Percentiles rank a stretch among this genome's conserved stretches.
Evolutionary conservation across 495 filamentous ascomycete genomes (phyloP).

Genomic region (Tuber melanosporum): DNA sequence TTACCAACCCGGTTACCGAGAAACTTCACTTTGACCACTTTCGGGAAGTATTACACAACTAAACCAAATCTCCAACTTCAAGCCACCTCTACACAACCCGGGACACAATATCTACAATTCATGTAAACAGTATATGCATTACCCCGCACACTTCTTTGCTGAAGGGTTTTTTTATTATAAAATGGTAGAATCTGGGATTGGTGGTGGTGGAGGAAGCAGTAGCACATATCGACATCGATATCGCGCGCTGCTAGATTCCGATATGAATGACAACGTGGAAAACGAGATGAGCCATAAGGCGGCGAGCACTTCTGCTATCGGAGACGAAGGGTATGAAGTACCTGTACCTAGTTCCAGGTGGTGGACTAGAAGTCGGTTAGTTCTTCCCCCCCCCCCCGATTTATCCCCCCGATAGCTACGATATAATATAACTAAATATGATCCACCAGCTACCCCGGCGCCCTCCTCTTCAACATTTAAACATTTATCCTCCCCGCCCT

Average conservation of each 20-base stretch:
- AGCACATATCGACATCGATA: constrained; percentile 32
- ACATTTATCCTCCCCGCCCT: constrained; percentile 63
- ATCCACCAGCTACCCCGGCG: constrained; percentile 48
- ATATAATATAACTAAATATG: not conserved
- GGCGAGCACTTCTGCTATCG: constrained; percentile 5
- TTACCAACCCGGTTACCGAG: not conserved
- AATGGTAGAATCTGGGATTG: not conserved
- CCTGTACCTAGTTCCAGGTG: constrained; percentile 1
- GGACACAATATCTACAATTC: not conserved
- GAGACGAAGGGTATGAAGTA: not conserved
- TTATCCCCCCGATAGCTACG: not conserved
- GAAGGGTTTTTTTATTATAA: not conserved
- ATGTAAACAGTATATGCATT: not conserved
- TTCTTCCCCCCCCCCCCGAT: not conserved
- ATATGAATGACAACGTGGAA: constrained; percentile 24
- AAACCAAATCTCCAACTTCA: not conserved
- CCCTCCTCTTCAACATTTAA: constrained; percentile 57
- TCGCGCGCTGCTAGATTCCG: constrained; percentile 21
- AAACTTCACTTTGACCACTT: not conserved
- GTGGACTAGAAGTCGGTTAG: constrained; percentile 31
- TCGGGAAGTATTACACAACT: not conserved
- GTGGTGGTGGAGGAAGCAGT: not conserved
- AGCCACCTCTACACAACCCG: not conserved
- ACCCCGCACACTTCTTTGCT: not conserved
- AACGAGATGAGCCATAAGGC: constrained; percentile 10